Base-by-base conservation (phyloP, 2,329 filamentous ascomycete species). In the Colletotrichum limetticola region DNA sequence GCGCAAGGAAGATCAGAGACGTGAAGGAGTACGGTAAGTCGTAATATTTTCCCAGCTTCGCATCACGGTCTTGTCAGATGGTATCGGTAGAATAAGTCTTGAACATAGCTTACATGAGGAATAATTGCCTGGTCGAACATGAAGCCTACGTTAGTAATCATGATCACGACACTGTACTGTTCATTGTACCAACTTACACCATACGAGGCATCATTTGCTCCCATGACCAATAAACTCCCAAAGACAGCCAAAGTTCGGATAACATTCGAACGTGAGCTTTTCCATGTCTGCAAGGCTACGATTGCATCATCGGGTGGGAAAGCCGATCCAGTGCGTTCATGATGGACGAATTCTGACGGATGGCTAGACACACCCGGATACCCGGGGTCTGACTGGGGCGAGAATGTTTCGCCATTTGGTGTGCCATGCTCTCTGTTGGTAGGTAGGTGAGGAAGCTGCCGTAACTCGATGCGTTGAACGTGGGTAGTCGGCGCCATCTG, bases 181-280 rank as follows among this genome's bases (percentile, higher is more conserved):
- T 35, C 1, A 12, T 30, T 42, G 14, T 19, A 49, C 42, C 32
- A n/a, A 85, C 86, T 79, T 83, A 90, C 90, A 49, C 91, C 91
- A 56, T 90, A 86, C 24, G 89, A 89, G 11, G 88, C 91, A 81
- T 94, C 92, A 77, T 92, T 93, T 82, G 91, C 87, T 4, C 92
- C 92, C 84, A 92, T 89, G 32, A 93, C 84, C 28, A 91, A 82
- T 73, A 94, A 90, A 4, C 87, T 86, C 81, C 88, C 90, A 77
- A 91, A 90, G 2, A 90, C 87, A 1, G 89, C 85, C 37, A 88
- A 80, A 55, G 90, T 89, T 46, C 91, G 88, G 74, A 84, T 90
- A 6, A 89, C 81, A 78, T 92, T 93, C 32, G 85, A 83, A 11
- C 82, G 79, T 0, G 92, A 87, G 19, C 83, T 81, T 76, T 93